A percentile compares a stretch with the other conserved stretches of the same genome.
phyloP scores from a whole-genome alignment of 441 rosid genomes.

The Populus hybrid region DNA sequence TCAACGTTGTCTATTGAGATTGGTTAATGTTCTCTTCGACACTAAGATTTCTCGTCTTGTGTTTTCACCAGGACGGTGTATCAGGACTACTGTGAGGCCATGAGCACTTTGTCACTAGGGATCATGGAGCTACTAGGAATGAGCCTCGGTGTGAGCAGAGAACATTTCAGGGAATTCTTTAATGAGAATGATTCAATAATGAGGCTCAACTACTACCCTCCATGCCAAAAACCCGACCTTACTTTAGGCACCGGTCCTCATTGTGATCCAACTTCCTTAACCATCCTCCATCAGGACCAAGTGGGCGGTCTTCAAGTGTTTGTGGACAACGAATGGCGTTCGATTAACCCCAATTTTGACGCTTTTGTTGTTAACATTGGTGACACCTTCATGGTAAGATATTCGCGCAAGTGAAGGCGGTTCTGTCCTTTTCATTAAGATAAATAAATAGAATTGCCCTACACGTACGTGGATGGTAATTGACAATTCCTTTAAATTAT shows the following conservation, averaged over 20 bases:
- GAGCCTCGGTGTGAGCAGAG: conserved; percentile 61
- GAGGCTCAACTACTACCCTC: conserved; percentile 96
- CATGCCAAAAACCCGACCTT: conserved; percentile 91
- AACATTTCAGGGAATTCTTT: conserved; percentile 59
- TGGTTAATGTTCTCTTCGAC: conserved; percentile 2
- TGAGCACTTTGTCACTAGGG: conserved; percentile 75
- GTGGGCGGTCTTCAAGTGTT: conserved; percentile 95
- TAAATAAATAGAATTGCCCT: not conserved
- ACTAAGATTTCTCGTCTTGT: not conserved
- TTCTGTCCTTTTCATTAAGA: not conserved
- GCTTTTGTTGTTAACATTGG: conserved; percentile 95
- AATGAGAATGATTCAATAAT: conserved; percentile 90
- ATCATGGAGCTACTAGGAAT: conserved; percentile 90
- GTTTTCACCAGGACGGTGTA: conserved; percentile 51
- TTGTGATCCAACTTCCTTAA: conserved; percentile 95
- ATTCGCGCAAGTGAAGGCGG: not conserved
- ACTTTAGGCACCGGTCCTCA: conserved; percentile 98
- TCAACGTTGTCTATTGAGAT: not conserved
- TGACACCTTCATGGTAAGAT: conserved; percentile 93
- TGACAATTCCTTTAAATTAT: not conserved
- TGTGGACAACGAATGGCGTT: conserved; percentile 80
- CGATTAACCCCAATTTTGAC: conserved; percentile 62
- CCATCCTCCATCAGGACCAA: conserved; percentile 94
- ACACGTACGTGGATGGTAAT: not conserved
- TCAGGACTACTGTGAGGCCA: conserved; percentile 77